Conservation (phyloP, 208 protist genomes). For the Trichomonas vaginalis region DNA sequence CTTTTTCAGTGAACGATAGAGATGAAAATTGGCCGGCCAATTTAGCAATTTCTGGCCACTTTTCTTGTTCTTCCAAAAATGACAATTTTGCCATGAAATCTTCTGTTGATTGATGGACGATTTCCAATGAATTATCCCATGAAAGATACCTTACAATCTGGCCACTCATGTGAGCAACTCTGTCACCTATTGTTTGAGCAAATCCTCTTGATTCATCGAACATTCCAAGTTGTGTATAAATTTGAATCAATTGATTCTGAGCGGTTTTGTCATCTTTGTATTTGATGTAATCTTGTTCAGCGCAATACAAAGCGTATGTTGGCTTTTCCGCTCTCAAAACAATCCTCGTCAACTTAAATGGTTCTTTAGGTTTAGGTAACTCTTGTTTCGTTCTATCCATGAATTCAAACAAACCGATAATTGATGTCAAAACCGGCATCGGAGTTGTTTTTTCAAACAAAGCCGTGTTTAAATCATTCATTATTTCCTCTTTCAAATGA, state of each 20-base stretch:
- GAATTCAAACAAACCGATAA: conserved; percentile 7
- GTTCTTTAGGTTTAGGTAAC: background rate
- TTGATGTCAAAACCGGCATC: background rate
- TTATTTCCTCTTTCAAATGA: background rate
- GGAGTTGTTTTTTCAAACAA: background rate
- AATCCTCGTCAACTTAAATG: background rate
- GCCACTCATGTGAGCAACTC: background rate
- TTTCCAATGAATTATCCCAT: background rate
- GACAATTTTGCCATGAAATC: background rate
- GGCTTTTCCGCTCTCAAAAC: background rate
- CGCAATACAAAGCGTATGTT: background rate
- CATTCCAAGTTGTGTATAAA: background rate
- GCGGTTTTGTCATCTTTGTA: background rate
- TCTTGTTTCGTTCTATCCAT: background rate
- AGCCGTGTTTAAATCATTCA: background rate
- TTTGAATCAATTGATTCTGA: background rate
- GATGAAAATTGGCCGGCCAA: background rate
- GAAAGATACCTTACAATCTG: background rate
- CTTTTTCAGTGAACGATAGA: background rate
- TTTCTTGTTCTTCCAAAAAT: background rate
- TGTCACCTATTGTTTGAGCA: background rate
- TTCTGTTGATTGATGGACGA: background rate
- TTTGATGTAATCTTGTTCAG: background rate
- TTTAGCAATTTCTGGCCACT: background rate
- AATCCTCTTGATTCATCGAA: background rate